Evolutionary conservation across 179 eudicot species (phyloP).

Genomic region (Gypsophila paniculata): DNA sequence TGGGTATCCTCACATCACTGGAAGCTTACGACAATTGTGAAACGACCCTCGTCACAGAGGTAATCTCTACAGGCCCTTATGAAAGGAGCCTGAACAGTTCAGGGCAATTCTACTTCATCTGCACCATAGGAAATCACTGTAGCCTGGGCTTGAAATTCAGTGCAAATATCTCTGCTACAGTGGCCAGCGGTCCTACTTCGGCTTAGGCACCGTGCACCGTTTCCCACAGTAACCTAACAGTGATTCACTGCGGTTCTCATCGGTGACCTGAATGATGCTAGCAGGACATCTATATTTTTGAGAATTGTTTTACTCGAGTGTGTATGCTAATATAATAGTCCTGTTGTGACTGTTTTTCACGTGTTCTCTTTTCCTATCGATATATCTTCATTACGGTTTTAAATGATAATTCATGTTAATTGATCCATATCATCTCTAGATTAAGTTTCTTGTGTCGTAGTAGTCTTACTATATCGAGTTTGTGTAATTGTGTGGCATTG

Average conservation of each 20-base stretch:
- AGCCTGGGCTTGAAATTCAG: background rate
- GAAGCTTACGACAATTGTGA: constrained; percentile 10
- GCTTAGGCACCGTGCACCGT: constrained; percentile 7
- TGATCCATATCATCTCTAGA: no score
- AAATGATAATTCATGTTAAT: no score
- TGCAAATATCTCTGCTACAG: background rate
- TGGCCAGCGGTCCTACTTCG: background rate
- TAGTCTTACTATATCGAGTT: no score
- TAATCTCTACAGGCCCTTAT: background rate
- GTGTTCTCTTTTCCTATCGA: no score
- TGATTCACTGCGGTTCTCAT: background rate
- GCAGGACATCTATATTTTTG: no score
- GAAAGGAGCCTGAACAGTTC: background rate
- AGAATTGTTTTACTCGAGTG: no score
- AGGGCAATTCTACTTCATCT: constrained; percentile 12
- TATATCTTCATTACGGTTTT: no score
- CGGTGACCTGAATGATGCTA: background rate
- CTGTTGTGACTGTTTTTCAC: no score
- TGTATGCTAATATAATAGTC: no score
- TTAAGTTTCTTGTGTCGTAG: no score
- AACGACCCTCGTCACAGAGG: background rate
- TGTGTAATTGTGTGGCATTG: no score
- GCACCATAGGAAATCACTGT: background rate
- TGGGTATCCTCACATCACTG: background rate
- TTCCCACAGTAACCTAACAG: background rate